Evolutionary conservation across 1,284 basidiomycete species (phyloP), one percentile per base, ranked within the genome.

Genomic region (Leccinum pachyderme): DNA sequence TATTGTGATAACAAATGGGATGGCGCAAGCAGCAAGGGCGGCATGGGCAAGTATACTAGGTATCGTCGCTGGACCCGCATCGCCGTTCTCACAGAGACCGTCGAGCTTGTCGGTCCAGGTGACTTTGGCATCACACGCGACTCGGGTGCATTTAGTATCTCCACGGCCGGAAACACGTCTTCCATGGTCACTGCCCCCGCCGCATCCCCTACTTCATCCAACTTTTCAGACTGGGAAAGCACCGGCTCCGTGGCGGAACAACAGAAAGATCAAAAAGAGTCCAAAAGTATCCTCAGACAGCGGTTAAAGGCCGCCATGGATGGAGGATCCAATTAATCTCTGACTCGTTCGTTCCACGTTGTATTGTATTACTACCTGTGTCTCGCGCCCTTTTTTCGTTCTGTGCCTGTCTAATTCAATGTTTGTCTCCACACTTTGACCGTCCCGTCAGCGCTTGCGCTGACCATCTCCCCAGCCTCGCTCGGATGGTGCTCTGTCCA

Each of bases 1-100:
- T 97, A 95, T 68, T 91, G 88, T 3, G 95, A 96, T 66, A 98
- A 98, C 72, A 95, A 96, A 68, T 98, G 95, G 95, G 95, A 97
- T 64, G 82, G 78, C 51, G 80, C 84, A 58, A 86, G 82, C 56
- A 77, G 77, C 51, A 89, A 87, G 63, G 90, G 89, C 45, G 92
- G 93, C 1, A 83, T 96, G 73, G 91, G 95, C 63, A 93, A 93
- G 86, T 95, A 91, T 68, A 95, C 93, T 0, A 83, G 93, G 11
- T 86, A 85, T 64, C 74, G 93, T 51, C 79, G 90, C 52, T 95
- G 93, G 93, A 89, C 87, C 3, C 84, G 93, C 50, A 79, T 93
- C 35, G 93, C 93, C 2, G 72, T 90, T 11, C 82, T 93, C 47
- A 81, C 77, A 13, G 93, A 95, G 73, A 81, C 79, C 0, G 77